Base-by-base conservation (phyloP, 305 asterid species). In the Fraxinus velutina region DNA sequence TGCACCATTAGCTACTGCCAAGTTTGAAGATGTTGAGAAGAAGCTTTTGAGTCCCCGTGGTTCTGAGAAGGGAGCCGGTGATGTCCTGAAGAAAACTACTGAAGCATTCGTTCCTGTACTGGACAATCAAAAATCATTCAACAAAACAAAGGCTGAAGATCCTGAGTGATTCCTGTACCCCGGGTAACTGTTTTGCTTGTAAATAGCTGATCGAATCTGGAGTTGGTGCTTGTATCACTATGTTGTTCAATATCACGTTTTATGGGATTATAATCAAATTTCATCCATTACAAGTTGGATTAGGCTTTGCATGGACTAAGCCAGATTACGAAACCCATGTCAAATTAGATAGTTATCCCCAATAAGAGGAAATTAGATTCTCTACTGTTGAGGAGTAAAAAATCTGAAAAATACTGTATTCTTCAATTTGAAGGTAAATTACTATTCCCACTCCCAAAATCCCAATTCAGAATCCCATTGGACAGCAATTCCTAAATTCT, bases 11-110 rank as follows among this genome's bases (percentile, higher is more conserved):
- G 93, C 94, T 9, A 90, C 97, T 60, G 91, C 93, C 78, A 91
- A 92, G 89, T 90, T 87, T n/a, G 98, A 89, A 80, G 94, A 91
- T 37, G 87, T 84, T 8, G 92, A 92, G 87, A 91, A 91, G 86
- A 89, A 83, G 76, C 76, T 90, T 83, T 79, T 80, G 24, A 92
- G 96, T 77, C 97, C 97, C 0, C 88, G 89, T 3, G 85, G 83
- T 79, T 55, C 82, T 32, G 92, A 85, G 73, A 85, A 82, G 82
- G 88, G 88, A 81, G 79, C 82, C 1, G 78, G 50, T 5, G 90
- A 87, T 76, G 86, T 17, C 50, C 74, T 82, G n/a, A 90, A 92
- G 90, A 91, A 90, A 83, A 42, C 91, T 30, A 86, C 89, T 0
- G 93, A 92, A 76, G 89, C 92, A 37, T 57, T 22, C 62, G 73